Conservation (phyloP, 2,329 filamentous ascomycete genomes). For the Alternaria angustiovoidea region DNA sequence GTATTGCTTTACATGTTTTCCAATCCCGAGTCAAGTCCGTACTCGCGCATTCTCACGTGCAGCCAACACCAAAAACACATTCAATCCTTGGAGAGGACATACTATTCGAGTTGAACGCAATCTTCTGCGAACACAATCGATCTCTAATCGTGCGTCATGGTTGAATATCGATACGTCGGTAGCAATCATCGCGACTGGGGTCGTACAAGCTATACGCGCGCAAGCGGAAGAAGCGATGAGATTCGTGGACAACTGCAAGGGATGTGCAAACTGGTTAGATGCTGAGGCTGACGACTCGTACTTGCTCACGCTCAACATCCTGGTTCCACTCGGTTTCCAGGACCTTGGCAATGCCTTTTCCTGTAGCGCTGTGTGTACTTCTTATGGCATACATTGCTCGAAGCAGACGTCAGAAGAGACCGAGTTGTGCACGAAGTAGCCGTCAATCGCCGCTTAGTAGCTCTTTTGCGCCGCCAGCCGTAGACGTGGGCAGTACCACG, state of each 20-base stretch:
- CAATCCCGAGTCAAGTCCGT: background rate
- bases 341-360: background rate
- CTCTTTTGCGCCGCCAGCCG: background rate
- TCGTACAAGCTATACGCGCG: background rate
- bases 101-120: background rate
- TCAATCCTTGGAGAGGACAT: background rate
- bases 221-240: background rate
- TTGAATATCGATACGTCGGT: background rate
- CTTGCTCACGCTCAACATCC: background rate
- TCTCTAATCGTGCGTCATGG: background rate
- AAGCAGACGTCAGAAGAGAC: background rate
- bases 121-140: background rate
- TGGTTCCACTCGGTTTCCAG: background rate
- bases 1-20: background rate
- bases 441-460: background rate
- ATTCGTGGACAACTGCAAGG: background rate
- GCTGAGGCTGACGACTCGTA: background rate
- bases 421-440: background rate
- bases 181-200: background rate
- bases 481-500: background rate
- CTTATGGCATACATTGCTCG: background rate
- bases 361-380: background rate
- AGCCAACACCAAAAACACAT: background rate
- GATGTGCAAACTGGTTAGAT: background rate
- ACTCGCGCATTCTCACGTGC: background rate